phyloP scores from a whole-genome alignment of 805 yeast genomes.

The Candida alai region DNA sequence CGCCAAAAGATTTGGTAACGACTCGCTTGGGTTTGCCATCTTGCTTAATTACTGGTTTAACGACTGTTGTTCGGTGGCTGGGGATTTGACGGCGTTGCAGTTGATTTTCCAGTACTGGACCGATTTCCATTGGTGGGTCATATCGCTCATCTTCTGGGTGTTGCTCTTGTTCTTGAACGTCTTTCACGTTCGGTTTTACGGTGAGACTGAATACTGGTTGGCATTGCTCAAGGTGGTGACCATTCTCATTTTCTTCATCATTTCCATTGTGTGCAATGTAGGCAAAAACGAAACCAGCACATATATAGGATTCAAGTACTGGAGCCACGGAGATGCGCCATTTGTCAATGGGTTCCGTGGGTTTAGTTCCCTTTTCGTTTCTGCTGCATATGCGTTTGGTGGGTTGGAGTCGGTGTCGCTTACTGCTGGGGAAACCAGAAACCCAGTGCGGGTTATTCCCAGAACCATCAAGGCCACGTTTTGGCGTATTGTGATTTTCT shows the following conservation, averaged over 20 bases:
- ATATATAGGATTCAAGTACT: conserved; percentile 41
- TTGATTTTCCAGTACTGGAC: conserved; percentile 47
- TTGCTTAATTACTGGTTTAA: conserved; percentile 50
- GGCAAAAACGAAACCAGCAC: conserved; percentile 50
- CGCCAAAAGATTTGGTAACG: conserved; percentile 47
- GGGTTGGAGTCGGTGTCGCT: conserved; percentile 41
- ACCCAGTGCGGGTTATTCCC: conserved; percentile 28
- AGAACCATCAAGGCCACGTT: conserved; percentile 29
- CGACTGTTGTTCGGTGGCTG: conserved; percentile 46
- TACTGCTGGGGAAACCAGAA: conserved; percentile 32
- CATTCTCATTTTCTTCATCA: conserved; percentile 51
- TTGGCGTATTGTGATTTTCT: conserved; percentile 31
- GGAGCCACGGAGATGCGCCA: conserved; percentile 50
- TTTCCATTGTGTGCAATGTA: conserved; percentile 52
- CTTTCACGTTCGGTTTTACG: conserved; percentile 36
- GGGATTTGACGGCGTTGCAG: conserved; percentile 46
- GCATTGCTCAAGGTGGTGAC: conserved; percentile 46
- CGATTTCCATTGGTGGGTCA: conserved; percentile 46
- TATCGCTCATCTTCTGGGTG: conserved; percentile 52
- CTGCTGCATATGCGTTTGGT: conserved; percentile 51
- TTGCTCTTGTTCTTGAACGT: conserved; percentile 41
- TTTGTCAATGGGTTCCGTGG: conserved; percentile 50
- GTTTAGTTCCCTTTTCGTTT: conserved; percentile 46
- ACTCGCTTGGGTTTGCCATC: conserved; percentile 50
- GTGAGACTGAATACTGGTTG: conserved; percentile 39